These are phyloP conservation scores for Alternaria incomplexa DNA, from an alignment of 2,329 filamentous ascomycete species.

Conservation along the genomic window DNA sequence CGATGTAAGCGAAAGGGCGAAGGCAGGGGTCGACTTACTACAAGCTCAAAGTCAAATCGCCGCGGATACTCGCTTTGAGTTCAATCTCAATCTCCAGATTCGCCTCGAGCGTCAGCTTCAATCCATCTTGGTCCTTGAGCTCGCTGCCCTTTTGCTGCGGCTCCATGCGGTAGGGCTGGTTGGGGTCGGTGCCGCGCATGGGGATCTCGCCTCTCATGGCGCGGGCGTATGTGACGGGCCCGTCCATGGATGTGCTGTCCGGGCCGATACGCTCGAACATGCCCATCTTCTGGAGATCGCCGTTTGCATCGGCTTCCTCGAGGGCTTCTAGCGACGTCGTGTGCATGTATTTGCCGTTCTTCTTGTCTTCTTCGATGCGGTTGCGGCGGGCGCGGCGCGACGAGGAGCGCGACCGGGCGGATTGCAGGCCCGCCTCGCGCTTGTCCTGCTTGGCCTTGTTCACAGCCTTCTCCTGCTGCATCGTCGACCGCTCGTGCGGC, in stretches of 20 bases:
- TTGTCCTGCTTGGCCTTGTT: slow-evolving; percentile 50
- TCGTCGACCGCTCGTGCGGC: slow-evolving; percentile 50
- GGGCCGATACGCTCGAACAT: slow-evolving; percentile 63
- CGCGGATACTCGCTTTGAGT: slow-evolving; percentile 83
- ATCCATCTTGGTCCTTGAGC: slow-evolving; percentile 65
- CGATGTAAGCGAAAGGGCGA: slow-evolving; percentile 14
- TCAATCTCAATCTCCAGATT: slow-evolving; percentile 86
- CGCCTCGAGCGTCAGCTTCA: slow-evolving; percentile 75
- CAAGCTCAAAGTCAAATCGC: slow-evolving; percentile 79
- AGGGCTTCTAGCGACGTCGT: slow-evolving; percentile 56
- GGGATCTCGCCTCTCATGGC: slow-evolving; percentile 63
- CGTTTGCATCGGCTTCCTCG: slow-evolving; percentile 59
- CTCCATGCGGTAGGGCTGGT: slow-evolving; percentile 54
- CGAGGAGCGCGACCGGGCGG: slow-evolving; percentile 54
- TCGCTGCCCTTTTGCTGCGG: slow-evolving; percentile 50
- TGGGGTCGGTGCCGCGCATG: slow-evolving; percentile 58
- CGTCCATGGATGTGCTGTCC: slow-evolving; percentile 62
- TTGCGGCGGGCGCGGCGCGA: slow-evolving; percentile 56
- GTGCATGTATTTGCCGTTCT: slow-evolving; percentile 60
- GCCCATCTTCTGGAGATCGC: slow-evolving; percentile 55
- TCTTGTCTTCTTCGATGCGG: slow-evolving; percentile 53
- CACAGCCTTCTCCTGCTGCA: slow-evolving; percentile 55
- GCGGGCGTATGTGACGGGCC: slow-evolving; percentile 61
- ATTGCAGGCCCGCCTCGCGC: slow-evolving; percentile 47
- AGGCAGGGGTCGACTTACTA: slow-evolving; percentile 63